Evolutionary conservation across 2,329 filamentous ascomycete species (phyloP), one percentile per base, ranked within the genome.

Genomic region (Verticillium alfalfae): DNA sequence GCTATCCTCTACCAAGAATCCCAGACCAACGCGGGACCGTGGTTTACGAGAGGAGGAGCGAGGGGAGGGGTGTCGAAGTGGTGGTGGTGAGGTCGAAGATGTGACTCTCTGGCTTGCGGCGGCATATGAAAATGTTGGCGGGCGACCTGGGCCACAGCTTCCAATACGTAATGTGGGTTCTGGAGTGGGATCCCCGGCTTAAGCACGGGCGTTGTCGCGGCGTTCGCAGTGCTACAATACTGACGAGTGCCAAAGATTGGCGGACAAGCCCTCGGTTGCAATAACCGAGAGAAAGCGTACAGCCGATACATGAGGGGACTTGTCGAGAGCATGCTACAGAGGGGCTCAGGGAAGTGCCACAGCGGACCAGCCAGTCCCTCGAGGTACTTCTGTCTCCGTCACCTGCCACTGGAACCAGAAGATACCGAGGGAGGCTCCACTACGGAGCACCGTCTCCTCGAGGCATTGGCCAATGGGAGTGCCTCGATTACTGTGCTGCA

Each of bases 271-370:
- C 45, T 52, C 45, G 45, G 45, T 52, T 52, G 45, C 12, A 58
- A 66, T 66, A 66, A 61, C 64, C 63, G 64, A 66, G 63, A 65
- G 63, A 66, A 66, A 62, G 59, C 64, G 64, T 57, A 56, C 5
- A 49, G 26, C 6, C 34, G 26, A 22, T 36, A 57, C 31, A 36
- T 16, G 36, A 12, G 13, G 31, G 34, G n/a, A 57, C 55, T 38
- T 13, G 55, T 10, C 16, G 10, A 10, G 16, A 16, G 49, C 16
- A 9, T 7, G 36, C 36, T 37, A 10, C 36, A 37, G 36, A 7
- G 36, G 36, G 26, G 26, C 26, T 31, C 26, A 31, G 26, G 26
- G 26, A 4, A 4, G 26, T 31, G 26, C 26, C 26, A 31, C 26
- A 31, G 26, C 4, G 26, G 26, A 31, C 26, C 5, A 5, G 26